Evolutionary conservation across 495 filamentous ascomycete species (phyloP).

Genomic region (Daldinia childiae): DNA sequence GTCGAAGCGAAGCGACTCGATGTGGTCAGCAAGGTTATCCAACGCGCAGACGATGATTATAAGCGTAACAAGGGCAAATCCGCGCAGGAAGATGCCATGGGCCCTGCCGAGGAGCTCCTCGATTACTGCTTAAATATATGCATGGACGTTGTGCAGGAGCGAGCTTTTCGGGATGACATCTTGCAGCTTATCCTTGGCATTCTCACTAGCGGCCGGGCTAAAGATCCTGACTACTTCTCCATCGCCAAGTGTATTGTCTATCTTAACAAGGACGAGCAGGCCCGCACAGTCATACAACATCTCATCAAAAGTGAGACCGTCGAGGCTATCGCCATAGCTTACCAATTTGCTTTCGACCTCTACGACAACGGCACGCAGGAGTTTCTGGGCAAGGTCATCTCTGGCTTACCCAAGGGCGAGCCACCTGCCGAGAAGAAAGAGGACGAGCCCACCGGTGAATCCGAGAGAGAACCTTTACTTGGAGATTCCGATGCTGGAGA

Average conservation of each 20-base stretch:
- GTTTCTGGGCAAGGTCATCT: slow-evolving; percentile 89
- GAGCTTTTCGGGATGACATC: slow-evolving; percentile 81
- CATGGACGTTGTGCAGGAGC: slow-evolving; percentile 97
- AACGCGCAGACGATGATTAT: slow-evolving; percentile 80
- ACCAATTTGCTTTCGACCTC: slow-evolving; percentile 97
- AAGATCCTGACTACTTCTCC: slow-evolving; percentile 94
- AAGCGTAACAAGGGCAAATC: slow-evolving; percentile 69
- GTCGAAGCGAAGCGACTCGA: slow-evolving; percentile 94
- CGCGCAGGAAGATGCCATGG: slow-evolving; percentile 55
- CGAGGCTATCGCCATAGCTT: slow-evolving; percentile 82
- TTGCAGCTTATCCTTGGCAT: slow-evolving; percentile 87
- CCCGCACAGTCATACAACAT: slow-evolving; percentile 83
- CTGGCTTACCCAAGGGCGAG: slow-evolving; percentile 73
- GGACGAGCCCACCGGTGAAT: slow-evolving; percentile 59
- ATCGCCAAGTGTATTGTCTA: slow-evolving; percentile 99
- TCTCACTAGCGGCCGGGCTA: slow-evolving; percentile 62
- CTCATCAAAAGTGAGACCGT: slow-evolving; percentile 81
- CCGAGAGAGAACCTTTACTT: slow-evolving; percentile 58
- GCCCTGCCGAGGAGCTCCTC: slow-evolving; percentile 88
- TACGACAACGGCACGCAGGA: slow-evolving; percentile 99
- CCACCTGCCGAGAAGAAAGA: slow-evolving; percentile 59
- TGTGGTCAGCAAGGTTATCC: slow-evolving; percentile 86
- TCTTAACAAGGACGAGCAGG: slow-evolving; percentile 89
- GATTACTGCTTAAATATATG: slow-evolving; percentile 96
- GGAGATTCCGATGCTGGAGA: slow-evolving; percentile 47